phyloP scores from a whole-genome alignment of 208 protist species.

The Strigomonas culicis region DNA sequence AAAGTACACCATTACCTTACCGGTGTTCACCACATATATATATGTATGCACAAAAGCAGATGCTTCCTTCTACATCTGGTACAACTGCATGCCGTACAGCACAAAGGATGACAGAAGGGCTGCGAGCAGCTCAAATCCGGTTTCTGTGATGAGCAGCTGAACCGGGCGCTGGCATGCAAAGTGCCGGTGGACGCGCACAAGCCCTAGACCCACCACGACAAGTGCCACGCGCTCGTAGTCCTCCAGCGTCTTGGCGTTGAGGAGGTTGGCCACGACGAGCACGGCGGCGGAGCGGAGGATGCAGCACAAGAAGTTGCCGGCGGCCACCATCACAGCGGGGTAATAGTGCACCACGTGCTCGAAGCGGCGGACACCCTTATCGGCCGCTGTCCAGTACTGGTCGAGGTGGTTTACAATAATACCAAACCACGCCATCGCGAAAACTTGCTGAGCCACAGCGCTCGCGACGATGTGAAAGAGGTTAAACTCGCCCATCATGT shows the following conservation, averaged over 20 bases:
- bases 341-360: constrained; percentile 79
- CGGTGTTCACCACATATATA: neutral
- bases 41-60: neutral
- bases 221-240: constrained; percentile 69
- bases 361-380: constrained; percentile 80
- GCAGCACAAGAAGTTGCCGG: constrained; percentile 38
- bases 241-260: constrained; percentile 38
- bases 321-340: constrained; percentile 26
- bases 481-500: constrained; percentile 32
- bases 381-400: constrained; percentile 77
- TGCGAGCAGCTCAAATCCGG: constrained; percentile 64
- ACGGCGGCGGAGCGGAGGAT: constrained; percentile 45
- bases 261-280: constrained; percentile 30
- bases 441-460: constrained; percentile 60
- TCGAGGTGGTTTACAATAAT: constrained; percentile 66
- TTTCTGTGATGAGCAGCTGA: constrained; percentile 66
- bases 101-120: constrained; percentile 53
- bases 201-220: constrained; percentile 36
- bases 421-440: constrained; percentile 76
- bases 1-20: neutral
- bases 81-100: constrained; percentile 58
- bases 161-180: constrained; percentile 78
- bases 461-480: constrained; percentile 39
- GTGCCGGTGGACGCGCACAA: constrained; percentile 52
- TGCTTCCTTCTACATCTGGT: constrained; percentile 30